Evolutionary conservation across 768 basidiomycete genomes (phyloP).

Genomic region (Agrocybe pediades): DNA sequence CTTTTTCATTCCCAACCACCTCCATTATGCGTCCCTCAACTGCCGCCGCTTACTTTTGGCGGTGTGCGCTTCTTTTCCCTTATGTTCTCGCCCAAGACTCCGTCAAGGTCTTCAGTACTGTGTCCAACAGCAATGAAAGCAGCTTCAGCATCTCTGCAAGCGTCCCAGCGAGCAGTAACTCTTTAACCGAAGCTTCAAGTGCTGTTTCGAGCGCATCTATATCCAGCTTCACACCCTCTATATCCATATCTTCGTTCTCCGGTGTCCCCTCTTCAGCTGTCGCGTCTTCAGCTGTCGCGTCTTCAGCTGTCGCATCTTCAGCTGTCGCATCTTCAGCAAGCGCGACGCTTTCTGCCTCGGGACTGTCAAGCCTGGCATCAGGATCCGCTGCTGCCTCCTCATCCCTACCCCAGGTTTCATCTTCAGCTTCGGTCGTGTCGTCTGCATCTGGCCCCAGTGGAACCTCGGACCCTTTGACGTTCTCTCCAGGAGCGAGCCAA

Average conservation of each 20-base stretch:
- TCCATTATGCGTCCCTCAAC: constrained; percentile 8
- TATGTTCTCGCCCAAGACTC: constrained; percentile 9
- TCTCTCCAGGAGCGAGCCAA: constrained; percentile 1
- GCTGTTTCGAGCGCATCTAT: not conserved
- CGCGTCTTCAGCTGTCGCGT: not conserved
- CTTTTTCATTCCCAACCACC: not conserved
- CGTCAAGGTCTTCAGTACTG: not conserved
- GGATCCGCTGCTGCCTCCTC: not conserved
- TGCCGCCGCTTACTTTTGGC: constrained; percentile 11
- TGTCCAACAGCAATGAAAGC: not conserved
- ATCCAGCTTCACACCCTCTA: not conserved
- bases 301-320: not conserved
- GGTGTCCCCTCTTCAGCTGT: no score
- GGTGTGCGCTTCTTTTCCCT: constrained; percentile 11
- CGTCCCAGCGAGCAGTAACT: not conserved
- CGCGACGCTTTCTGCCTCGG: not conserved
- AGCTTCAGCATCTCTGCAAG: not conserved
- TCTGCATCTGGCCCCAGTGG: not conserved
- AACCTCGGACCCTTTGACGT: not conserved
- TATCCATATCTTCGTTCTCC: no score
- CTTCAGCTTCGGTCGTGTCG: no score
- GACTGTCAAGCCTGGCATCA: not conserved
- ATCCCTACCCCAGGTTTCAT: not conserved
- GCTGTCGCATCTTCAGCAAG: not conserved
- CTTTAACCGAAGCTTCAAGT: not conserved